Conservation (phyloP, 495 filamentous ascomycete genomes). For the Hypoxylon rickii region DNA sequence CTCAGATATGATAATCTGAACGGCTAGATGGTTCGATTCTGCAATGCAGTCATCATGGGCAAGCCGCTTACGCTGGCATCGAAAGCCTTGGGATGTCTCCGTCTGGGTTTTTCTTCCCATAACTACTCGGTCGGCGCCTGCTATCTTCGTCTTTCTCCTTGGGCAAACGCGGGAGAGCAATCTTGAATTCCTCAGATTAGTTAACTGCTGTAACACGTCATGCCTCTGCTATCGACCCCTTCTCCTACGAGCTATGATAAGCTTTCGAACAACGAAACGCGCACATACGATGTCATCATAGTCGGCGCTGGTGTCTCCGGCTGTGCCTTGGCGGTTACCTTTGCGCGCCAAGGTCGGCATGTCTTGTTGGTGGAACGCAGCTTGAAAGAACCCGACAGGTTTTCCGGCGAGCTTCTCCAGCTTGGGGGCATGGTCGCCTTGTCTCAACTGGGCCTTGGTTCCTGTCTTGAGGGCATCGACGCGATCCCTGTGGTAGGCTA, state of each 20-base stretch:
- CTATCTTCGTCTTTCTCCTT: too few relatives aligned
- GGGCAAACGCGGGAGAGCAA: too few relatives aligned
- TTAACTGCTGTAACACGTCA: too few relatives aligned
- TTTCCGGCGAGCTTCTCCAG: constrained; percentile 84
- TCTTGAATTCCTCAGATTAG: too few relatives aligned
- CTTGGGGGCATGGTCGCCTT: constrained; percentile 79
- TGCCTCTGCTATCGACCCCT: neutral
- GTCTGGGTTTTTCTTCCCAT: too few relatives aligned
- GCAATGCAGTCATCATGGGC: too few relatives aligned
- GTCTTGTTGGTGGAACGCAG: constrained; percentile 75
- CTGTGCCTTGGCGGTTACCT: constrained; percentile 70
- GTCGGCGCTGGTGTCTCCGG: constrained; percentile 80
- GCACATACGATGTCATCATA: constrained; percentile 65
- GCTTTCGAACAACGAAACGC: neutral
- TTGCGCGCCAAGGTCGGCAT: constrained; percentile 72
- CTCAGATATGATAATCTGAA: too few relatives aligned
- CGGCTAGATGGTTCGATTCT: too few relatives aligned
- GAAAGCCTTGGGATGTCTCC: too few relatives aligned
- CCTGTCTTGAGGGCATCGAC: constrained; percentile 81
- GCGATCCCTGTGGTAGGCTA: constrained; percentile 74
- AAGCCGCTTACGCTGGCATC: too few relatives aligned
- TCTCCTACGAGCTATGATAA: neutral
- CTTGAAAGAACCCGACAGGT: constrained; percentile 83
- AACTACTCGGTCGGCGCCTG: too few relatives aligned
- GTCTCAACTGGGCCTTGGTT: constrained; percentile 66